Evolutionary conservation across 2,329 filamentous ascomycete genomes (phyloP), one percentile per base, ranked within the genome.

Genomic region (Fusarium coicis): DNA sequence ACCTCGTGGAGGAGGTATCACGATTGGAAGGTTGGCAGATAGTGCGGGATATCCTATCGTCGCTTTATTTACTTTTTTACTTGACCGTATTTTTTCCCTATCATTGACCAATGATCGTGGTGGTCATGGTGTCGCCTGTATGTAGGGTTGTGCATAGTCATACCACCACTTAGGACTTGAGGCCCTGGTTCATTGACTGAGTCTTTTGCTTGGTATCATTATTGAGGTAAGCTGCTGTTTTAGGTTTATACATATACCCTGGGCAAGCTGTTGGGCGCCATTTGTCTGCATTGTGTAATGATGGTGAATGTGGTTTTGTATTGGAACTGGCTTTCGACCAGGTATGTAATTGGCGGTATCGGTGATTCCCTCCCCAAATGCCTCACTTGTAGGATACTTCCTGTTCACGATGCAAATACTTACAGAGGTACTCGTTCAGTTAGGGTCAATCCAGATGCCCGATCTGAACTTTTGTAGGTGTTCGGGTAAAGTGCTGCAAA

Each of bases 121-220:
- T 72, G 72, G 63, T 69, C 54, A 57, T 53, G 50, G 75, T 72
- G 72, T 63, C 68, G 65, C 54, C 63, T 78, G 78, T 80, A 79
- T 77, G 77, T 79, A 80, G 70, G 73, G 77, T 78, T 77, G 74
- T 71, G 72, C 63, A 76, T 78, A 77, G 77, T 79, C 77, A 76
- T 62, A 78, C 73, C 64, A 73, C 69, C 70, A 77, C 56, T 68
- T 72, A 61, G 68, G 66, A 60, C 63, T 70, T 61, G 42, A 74
- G 53, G 53, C 37, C 30, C 68, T 62, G 39, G 67, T 52, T 59
- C 53, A 65, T 70, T 43, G 23, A 26, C 10, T 26, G 30, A 37
- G 28, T 60, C 49, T 36, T 56, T 39, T 10, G 19, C 32, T 52
- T 59, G 26, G 30, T 10, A 26, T 59, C 23, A 16, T 18, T 32